Evolutionary conservation across 139 green algal genomes (phyloP), one percentile per base, ranked within the genome.

Genomic region (Micromonas commoda): DNA sequence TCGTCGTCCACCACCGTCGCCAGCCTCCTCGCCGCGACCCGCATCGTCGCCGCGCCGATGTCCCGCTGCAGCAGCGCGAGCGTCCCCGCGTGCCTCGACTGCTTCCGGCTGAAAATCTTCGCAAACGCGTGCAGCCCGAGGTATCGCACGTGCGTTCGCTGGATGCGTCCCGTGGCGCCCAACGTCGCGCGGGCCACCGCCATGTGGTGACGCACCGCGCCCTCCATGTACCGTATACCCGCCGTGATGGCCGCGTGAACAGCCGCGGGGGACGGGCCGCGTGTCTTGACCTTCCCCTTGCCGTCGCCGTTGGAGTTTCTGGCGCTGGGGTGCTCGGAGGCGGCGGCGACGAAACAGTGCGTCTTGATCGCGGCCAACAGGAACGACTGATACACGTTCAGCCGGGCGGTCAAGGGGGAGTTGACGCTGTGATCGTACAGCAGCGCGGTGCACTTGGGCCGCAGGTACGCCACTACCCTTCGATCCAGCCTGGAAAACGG

Each of bases 321-420:
- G 75, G 31, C 19, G 19, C n/a, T n/a, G n/a, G n/a, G n/a, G n/a
- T n/a, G 13, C 4, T 34, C 52, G 61, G 37, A 71, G 0, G 35
- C 67, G 37, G 80, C 76, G 90, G 73, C 32, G 77, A 90, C 33
- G 81, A 91, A 92, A 76, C 85, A 91, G 87, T 94, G 90, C 52
- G 91, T 74, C 87, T 94, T 94, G 85, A 94, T 92, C 31, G 90
- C 90, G 3, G 82, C 83, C 67, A 96, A 83, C 68, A 95, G 78
- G 74, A 92, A 92, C 2, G 85, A 76, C 89, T 96, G 88, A 70
- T 76, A 85, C 1, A 97, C 84, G 84, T 98, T 98, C 29, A 96
- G 77, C 2, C 85, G 68, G 37, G 93, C 82, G 0, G 91, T 96
- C 6, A 33, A 3, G 2, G 79, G 70, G 0, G 80, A 89, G 85